Evolutionary conservation across 805 yeast species (phyloP).

Genomic region (Pachysolen tannophilus): DNA sequence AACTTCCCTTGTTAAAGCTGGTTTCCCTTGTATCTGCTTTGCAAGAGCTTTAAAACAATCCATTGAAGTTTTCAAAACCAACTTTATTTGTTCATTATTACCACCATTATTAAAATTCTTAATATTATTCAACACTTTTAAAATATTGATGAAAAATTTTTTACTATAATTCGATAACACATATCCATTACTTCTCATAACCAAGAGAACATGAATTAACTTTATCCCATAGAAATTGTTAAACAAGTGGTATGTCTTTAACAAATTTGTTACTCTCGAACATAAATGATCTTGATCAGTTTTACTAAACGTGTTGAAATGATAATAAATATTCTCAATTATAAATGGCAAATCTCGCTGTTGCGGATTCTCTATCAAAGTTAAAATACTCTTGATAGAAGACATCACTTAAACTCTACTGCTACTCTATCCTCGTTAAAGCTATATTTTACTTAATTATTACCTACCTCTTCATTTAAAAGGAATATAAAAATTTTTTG

Average conservation of each 20-base stretch:
- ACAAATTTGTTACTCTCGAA: constrained; percentile 33
- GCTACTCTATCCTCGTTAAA: no score
- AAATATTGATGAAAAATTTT: constrained; percentile 28
- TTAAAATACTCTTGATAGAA: not conserved
- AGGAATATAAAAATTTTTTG: no score
- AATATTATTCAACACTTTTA: constrained; percentile 32
- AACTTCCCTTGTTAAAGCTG: constrained; percentile 75
- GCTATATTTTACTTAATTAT: no score
- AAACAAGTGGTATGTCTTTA: constrained; percentile 34
- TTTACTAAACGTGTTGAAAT: constrained; percentile 16
- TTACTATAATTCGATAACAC: constrained; percentile 34
- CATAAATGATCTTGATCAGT: constrained; percentile 43
- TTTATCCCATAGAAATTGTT: constrained; percentile 56
- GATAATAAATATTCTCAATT: constrained; percentile 3
- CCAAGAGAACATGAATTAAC: constrained; percentile 33
- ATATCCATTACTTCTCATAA: constrained; percentile 25
- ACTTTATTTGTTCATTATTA: constrained; percentile 16
- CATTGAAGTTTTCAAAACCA: constrained; percentile 26
- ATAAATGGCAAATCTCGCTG: constrained; percentile 3
- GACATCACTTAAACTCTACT: no score
- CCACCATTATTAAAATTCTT: constrained; percentile 27
- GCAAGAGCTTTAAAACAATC: constrained; percentile 34
- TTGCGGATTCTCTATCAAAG: constrained; percentile 5
- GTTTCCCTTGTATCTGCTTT: constrained; percentile 61
- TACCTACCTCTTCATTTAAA: no score